These are phyloP conservation scores for Fagopyrum tataricum DNA, from an alignment of 148 eudicot genomes.

Conservation along the genomic window DNA sequence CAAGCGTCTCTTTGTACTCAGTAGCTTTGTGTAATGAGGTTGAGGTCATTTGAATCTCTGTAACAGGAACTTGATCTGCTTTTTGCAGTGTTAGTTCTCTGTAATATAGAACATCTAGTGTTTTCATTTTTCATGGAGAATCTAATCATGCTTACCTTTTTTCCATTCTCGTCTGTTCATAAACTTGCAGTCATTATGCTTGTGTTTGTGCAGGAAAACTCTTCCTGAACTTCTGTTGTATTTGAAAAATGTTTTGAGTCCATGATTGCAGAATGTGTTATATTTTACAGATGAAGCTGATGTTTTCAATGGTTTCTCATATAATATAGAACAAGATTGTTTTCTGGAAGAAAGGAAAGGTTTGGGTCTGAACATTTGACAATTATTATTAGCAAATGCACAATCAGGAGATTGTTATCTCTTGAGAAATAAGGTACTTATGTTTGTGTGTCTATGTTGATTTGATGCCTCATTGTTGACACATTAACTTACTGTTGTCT, in stretches of 20 bases:
- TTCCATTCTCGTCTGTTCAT: neutral
- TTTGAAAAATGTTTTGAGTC: neutral
- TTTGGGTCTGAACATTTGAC: too few relatives aligned
- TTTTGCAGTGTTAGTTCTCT: slow-evolving; percentile 14
- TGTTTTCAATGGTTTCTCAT: too few relatives aligned
- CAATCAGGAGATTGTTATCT: too few relatives aligned
- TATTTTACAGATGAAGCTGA: too few relatives aligned
- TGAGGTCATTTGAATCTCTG: slow-evolving; percentile 12
- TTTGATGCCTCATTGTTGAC: too few relatives aligned
- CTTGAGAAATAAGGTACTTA: too few relatives aligned
- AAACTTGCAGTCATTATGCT: neutral
- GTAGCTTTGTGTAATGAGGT: slow-evolving; percentile 15
- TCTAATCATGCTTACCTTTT: slow-evolving; percentile 16
- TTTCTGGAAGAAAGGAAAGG: too few relatives aligned
- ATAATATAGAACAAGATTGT: too few relatives aligned
- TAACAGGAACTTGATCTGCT: slow-evolving; percentile 11
- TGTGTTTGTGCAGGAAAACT: neutral
- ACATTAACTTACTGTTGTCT: too few relatives aligned
- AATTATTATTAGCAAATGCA: too few relatives aligned
- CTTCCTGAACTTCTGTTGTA: neutral
- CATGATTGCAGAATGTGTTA: neutral
- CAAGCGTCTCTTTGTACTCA: slow-evolving; percentile 13
- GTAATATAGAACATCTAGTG: slow-evolving; percentile 16
- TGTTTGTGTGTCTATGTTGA: too few relatives aligned
- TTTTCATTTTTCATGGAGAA: slow-evolving; percentile 7